Conservation (phyloP, 78 protist species). For the Blattamonas nauphoetae region DNA sequence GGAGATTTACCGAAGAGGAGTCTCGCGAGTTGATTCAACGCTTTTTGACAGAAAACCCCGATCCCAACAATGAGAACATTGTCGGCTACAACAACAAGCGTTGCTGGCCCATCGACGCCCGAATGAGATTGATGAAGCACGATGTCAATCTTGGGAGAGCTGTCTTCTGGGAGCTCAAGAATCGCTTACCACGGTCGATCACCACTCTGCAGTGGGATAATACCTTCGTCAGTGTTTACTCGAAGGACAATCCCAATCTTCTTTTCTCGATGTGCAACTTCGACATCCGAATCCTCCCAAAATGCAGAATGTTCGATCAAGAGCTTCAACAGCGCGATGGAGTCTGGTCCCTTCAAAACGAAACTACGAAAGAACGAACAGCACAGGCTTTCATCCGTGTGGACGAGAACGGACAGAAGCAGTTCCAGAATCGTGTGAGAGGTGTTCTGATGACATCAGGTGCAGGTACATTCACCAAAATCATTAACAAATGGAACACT, state of each 20-base stretch:
- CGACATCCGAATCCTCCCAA: conserved; percentile 92
- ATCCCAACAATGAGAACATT: conserved; percentile 98
- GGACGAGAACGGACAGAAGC: conserved; percentile 54
- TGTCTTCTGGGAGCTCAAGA: conserved; percentile 90
- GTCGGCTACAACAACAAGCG: conserved; percentile 95
- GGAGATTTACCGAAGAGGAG: conserved; percentile 81
- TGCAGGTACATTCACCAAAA: conserved; percentile 93
- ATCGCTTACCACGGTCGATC: conserved; percentile 88
- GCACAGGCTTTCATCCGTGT: conserved; percentile 93
- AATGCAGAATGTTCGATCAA: conserved; percentile 52
- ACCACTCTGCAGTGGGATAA: conserved; percentile 84
- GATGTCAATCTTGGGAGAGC: conserved; percentile 99
- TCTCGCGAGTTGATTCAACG: conserved; percentile 82
- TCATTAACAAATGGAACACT: conserved; percentile 98
- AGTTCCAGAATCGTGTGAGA: conserved; percentile 89
- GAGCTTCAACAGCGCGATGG: conserved; percentile 74
- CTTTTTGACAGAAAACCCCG: conserved; percentile 97
- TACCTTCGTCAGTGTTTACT: conserved; percentile 82
- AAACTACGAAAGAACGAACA: conserved; percentile 86
- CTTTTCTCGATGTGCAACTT: conserved; percentile 93
- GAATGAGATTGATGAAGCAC: conserved; percentile 97
- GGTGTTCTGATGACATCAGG: conserved; percentile 93
- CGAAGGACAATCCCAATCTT: conserved; percentile 93
- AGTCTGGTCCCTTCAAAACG: conserved; percentile 93
- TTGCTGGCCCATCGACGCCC: conserved; percentile 97